Conservation (phyloP, 2,329 filamentous ascomycete genomes). For the Trichoderma gracile region DNA sequence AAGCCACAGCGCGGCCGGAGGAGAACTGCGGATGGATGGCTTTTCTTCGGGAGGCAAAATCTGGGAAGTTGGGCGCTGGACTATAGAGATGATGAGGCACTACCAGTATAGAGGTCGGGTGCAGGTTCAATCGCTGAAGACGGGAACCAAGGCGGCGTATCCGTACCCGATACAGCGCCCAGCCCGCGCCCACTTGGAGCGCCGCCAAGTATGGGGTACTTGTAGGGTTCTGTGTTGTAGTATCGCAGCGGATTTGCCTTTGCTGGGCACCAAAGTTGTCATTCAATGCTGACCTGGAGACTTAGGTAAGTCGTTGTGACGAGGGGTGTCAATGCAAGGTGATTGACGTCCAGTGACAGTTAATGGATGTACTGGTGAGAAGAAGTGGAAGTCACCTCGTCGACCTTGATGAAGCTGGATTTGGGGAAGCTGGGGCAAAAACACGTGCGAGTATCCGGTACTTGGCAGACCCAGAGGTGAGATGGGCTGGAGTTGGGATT, state of each 20-base stretch:
- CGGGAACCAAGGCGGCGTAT: background rate
- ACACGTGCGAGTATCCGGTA: background rate
- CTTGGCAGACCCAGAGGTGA: background rate
- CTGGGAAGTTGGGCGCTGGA: slow-evolving; percentile 4
- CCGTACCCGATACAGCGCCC: background rate
- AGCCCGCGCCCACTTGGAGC: slow-evolving; percentile 5
- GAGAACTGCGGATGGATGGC: background rate
- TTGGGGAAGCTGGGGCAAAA: background rate
- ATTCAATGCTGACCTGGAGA: background rate
- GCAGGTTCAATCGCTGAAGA: slow-evolving; percentile 3
- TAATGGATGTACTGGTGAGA: background rate
- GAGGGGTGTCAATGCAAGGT: background rate
- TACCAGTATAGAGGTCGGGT: no score
- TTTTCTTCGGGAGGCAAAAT: slow-evolving; percentile 22
- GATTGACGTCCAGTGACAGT: background rate
- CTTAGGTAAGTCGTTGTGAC: background rate
- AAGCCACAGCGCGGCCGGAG: background rate
- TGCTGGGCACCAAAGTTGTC: background rate
- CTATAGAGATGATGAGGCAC: no score
- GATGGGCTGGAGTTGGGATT: background rate
- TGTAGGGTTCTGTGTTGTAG: background rate
- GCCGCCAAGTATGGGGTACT: background rate
- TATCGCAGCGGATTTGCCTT: background rate
- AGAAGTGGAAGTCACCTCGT: background rate
- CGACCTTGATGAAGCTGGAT: background rate